Base-by-base conservation (phyloP, 306 rosid genomes). In the Ochetophila trinervis region DNA sequence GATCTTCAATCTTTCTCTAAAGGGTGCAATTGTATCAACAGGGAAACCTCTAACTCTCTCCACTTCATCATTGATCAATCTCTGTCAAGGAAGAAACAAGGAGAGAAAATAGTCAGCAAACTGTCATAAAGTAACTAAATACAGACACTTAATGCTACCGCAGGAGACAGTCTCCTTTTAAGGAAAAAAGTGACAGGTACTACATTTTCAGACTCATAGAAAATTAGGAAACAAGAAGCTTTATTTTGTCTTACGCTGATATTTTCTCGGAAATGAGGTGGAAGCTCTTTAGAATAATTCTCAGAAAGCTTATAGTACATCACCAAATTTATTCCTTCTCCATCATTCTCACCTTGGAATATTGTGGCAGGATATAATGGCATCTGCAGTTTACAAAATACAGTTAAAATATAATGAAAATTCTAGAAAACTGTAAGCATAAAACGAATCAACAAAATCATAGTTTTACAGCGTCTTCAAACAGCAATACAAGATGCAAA, bases 1-100 rank as follows among this genome's bases (percentile, higher is more conserved):
- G 71, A 93, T 90, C 80, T 93, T 90, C 56, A 90, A 78, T 84
- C 97, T 88, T 65, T 93, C 99, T 77, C 99, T 81, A 67, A 90
- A 81, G 32, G 99, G 94, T 60, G 82, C 91, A 61, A 93, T 93
- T 36, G 79, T 66, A 76, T 93, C 99, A 2, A 93, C 64, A 71
- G 99, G 99, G 79, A 90, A 93, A 68, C 94, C 90, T 83, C 78
- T 86, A 57, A 93, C 97, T 78, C 97, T 87, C 85, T 93, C 99
- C 63, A 88, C 99, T 78, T 93, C 99, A 52, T 93, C 99, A 9
- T 93, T 83, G 74, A 93, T 81, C 56, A 93, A 60, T 82, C 78
- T 93, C 99, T 93, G 90, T 56, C 73, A 42, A 73, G 78, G 44
- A 70, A 63, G 45, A 71, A 68, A 54, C 68, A 66, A 35, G 51